These are phyloP conservation scores for Pythium oligandrum DNA, from an alignment of 352 stramenopile species.

Conservation along the genomic window DNA sequence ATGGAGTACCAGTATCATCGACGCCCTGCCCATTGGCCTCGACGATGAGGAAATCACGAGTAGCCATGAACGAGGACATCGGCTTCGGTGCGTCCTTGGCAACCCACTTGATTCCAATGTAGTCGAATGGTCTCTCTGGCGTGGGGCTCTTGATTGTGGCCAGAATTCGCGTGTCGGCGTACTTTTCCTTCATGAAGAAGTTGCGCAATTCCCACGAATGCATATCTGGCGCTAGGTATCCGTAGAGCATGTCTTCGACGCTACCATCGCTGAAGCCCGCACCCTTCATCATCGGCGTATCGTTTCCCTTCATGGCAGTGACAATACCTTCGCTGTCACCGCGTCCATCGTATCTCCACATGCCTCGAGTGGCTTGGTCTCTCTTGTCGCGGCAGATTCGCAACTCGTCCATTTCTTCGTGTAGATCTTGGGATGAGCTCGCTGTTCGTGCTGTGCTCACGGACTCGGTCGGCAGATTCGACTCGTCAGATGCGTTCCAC, in stretches of 20 bases:
- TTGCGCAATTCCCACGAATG: conserved; percentile 38
- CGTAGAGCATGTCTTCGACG: conserved; percentile 48
- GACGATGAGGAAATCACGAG: conserved; percentile 47
- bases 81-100: conserved; percentile 37
- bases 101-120: conserved; percentile 55
- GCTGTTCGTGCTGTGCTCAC: background rate
- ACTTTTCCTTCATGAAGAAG: conserved; percentile 42
- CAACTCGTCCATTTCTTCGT: too few species aligned
- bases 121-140: conserved; percentile 32
- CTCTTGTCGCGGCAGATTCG: too few species aligned
- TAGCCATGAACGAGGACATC: conserved; percentile 34
- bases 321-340: conserved; percentile 15
- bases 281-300: conserved; percentile 35
- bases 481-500: background rate
- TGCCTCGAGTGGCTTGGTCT: background rate
- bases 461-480: background rate
- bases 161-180: conserved; percentile 40
- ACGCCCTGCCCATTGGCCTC: conserved; percentile 31
- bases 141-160: conserved; percentile 29
- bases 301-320: conserved; percentile 11
- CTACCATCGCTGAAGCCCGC: conserved; percentile 39
- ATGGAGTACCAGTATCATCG: conserved; percentile 28
- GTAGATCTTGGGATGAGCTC: background rate
- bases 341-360: conserved; percentile 5
- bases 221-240: conserved; percentile 35